Evolutionary conservation across 2,329 filamentous ascomycete genomes (phyloP).

Genomic region (Endothia cerciana): DNA sequence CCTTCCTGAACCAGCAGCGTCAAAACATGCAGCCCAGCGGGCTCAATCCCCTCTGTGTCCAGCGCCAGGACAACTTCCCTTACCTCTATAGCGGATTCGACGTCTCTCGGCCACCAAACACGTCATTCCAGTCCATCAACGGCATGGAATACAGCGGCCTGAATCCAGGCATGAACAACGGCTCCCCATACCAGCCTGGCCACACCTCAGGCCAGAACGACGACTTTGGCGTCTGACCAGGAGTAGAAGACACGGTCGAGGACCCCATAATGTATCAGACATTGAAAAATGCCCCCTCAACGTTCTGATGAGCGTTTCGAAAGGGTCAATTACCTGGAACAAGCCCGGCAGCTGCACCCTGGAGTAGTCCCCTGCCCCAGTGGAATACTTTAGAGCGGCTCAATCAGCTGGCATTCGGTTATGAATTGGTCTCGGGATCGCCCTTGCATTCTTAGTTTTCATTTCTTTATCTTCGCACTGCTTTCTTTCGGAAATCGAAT

Average conservation of each 20-base stretch:
- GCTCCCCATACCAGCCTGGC: constrained; percentile 22
- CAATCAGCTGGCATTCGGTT: neutral
- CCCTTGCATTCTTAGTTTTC: neutral
- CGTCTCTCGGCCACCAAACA: constrained; percentile 10
- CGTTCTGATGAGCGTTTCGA: neutral
- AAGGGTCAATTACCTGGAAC: neutral
- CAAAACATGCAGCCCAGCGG: constrained; percentile 31
- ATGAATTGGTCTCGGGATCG: neutral
- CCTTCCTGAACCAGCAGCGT: constrained; percentile 19
- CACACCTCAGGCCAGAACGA: constrained; percentile 7
- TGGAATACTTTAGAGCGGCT: neutral
- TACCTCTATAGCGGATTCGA: constrained; percentile 21
- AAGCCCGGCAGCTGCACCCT: neutral
- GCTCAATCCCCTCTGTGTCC: constrained; percentile 42
- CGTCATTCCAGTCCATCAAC: constrained; percentile 16
- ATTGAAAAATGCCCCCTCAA: neutral
- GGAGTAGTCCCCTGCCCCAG: neutral
- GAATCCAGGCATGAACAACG: constrained; percentile 5
- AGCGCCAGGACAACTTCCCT: constrained; percentile 36
- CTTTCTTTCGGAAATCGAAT: neutral
- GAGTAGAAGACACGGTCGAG: neutral
- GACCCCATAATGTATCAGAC: neutral
- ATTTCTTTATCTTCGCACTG: neutral
- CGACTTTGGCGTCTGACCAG: constrained; percentile 20
- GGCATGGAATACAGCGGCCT: constrained; percentile 10